These are phyloP conservation scores for Cordyceps militaris DNA, from an alignment of 2,329 filamentous ascomycete genomes.

Conservation along the genomic window DNA sequence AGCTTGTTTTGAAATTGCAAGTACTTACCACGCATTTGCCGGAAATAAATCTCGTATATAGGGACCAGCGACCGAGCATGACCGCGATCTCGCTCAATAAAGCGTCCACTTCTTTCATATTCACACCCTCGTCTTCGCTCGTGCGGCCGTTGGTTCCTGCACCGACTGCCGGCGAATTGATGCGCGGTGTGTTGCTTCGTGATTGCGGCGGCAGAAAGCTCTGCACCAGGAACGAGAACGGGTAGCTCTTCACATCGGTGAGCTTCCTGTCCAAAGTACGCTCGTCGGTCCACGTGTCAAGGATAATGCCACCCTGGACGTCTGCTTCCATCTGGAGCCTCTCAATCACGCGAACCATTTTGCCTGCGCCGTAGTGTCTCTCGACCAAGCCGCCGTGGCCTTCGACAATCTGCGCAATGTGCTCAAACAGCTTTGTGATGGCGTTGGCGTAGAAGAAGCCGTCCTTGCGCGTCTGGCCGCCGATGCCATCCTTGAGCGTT, in stretches of 20 bases:
- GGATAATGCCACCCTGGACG: slow-evolving; percentile 88
- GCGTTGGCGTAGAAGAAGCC: slow-evolving; percentile 88
- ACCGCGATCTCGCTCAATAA: slow-evolving; percentile 80
- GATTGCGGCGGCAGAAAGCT: slow-evolving; percentile 76
- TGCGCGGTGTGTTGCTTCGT: slow-evolving; percentile 55
- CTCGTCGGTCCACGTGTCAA: slow-evolving; percentile 95
- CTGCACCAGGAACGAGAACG: slow-evolving; percentile 93
- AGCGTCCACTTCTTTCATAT: slow-evolving; percentile 93
- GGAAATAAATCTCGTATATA: slow-evolving; percentile 84
- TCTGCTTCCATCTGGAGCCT: slow-evolving; percentile 90
- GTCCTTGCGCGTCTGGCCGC: slow-evolving; percentile 48
- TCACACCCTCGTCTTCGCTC: slow-evolving; percentile 85
- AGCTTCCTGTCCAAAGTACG: slow-evolving; percentile 75
- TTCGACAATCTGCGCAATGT: slow-evolving; percentile 95
- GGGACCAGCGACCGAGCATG: slow-evolving; percentile 89
- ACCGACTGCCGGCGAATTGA: slow-evolving; percentile 67
- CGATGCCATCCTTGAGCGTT: slow-evolving; percentile 65
- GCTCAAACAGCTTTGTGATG: slow-evolving; percentile 88
- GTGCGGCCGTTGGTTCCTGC: slow-evolving; percentile 45
- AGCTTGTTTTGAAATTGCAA: background rate
- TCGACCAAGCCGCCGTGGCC: slow-evolving; percentile 86
- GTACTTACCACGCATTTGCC: slow-evolving; percentile 71
- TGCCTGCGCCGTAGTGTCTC: slow-evolving; percentile 83
- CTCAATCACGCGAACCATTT: slow-evolving; percentile 93
- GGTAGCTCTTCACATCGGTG: slow-evolving; percentile 95